These are phyloP conservation scores for Colletotrichum sp. DNA, from an alignment of 2,329 filamentous ascomycete genomes.

Conservation along the genomic window DNA sequence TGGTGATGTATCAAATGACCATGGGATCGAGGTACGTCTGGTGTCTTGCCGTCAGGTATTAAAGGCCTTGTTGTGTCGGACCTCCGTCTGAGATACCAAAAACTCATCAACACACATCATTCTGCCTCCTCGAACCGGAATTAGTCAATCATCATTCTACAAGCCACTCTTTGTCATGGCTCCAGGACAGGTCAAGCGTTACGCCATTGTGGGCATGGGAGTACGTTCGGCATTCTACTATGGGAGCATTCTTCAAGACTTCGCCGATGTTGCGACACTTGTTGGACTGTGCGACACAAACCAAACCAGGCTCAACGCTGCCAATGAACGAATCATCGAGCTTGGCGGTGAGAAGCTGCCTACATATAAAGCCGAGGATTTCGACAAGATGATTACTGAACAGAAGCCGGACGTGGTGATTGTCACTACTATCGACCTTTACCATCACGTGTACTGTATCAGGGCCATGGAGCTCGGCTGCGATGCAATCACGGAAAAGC, in stretches of 20 bases:
- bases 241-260: conserved; percentile 45
- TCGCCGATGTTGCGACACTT: conserved; percentile 38
- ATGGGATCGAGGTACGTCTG: not conserved
- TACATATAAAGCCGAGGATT: conserved; percentile 48
- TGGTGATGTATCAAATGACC: not conserved
- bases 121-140: not conserved
- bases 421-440: conserved; percentile 53
- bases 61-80: not conserved
- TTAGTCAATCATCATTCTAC: not conserved
- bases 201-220: conserved; percentile 47
- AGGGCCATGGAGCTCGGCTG: conserved; percentile 60
- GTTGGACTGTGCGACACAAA: conserved; percentile 52
- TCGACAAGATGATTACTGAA: conserved; percentile 51
- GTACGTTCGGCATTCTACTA: conserved; percentile 51
- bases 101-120: not conserved
- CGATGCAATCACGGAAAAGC: conserved; percentile 68
- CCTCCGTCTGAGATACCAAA: not conserved
- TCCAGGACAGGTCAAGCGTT: conserved; percentile 25
- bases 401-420: conserved; percentile 52
- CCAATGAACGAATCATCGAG: conserved; percentile 39
- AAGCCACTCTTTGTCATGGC: not conserved
- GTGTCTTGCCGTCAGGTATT: not conserved
- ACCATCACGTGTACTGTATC: conserved; percentile 51
- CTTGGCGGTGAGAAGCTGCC: conserved; percentile 40
- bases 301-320: conserved; percentile 47